Conservation (phyloP, 2,329 filamentous ascomycete species). For the Didymella keratinophila region DNA sequence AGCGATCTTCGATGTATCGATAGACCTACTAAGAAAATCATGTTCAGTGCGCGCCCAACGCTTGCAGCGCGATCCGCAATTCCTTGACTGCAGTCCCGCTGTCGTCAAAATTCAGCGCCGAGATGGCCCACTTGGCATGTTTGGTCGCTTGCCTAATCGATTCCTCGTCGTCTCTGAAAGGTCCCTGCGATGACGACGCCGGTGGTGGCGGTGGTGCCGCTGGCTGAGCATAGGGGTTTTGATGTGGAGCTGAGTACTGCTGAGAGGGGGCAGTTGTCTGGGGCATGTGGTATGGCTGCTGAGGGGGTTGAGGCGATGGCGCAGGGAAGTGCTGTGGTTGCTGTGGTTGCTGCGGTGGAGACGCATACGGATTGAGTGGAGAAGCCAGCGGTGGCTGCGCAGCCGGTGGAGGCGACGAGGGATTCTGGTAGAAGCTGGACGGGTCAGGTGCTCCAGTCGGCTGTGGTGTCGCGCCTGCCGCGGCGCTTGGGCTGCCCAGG, state of each 20-base stretch:
- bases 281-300: constrained; percentile 21
- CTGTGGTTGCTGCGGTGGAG: constrained; percentile 22
- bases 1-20: constrained; percentile 3
- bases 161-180: constrained; percentile 69
- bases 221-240: constrained; percentile 32
- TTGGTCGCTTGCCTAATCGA: constrained; percentile 85
- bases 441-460: constrained; percentile 36
- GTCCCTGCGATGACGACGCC: constrained; percentile 43
- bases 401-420: constrained; percentile 50
- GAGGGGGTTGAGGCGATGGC: constrained; percentile 20
- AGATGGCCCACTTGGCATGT: constrained; percentile 96
- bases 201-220: constrained; percentile 24
- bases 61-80: constrained; percentile 74
- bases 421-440: constrained; percentile 44
- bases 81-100: constrained; percentile 89
- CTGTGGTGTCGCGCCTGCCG: constrained; percentile 23
- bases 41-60: constrained; percentile 68
- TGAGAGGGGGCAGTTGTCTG: constrained; percentile 20
- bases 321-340: constrained; percentile 10
- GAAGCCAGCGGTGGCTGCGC: constrained; percentile 31
- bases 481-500: constrained; percentile 5
- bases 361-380: constrained; percentile 33
- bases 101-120: constrained; percentile 95
- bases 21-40: not conserved
- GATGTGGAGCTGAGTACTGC: constrained; percentile 25